Evolutionary conservation across 2,329 filamentous ascomycete species (phyloP).

Genomic region (Elsinoe australis): DNA sequence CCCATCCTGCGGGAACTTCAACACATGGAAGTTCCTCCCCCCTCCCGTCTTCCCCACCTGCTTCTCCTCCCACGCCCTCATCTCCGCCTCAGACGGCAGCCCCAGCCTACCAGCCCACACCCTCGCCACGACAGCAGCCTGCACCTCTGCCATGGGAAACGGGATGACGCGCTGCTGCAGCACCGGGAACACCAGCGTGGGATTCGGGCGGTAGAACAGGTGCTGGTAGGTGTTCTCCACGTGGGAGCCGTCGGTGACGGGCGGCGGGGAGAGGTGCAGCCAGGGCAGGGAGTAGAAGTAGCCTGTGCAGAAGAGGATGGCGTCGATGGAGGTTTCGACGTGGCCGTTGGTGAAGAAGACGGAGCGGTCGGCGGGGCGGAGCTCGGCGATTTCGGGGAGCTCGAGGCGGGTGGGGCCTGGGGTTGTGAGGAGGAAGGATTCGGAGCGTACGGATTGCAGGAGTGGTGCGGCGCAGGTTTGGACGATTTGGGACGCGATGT

Average conservation of each 20-base stretch:
- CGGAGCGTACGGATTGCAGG: conserved; percentile 53
- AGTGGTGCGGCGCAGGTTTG: conserved; percentile 52
- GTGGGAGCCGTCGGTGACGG: conserved; percentile 61
- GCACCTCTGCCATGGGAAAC: conserved; percentile 71
- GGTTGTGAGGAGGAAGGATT: conserved; percentile 39
- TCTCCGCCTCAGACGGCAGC: conserved; percentile 56
- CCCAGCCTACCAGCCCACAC: conserved; percentile 64
- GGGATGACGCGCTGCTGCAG: conserved; percentile 82
- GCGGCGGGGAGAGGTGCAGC: conserved; percentile 43
- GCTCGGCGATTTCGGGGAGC: conserved; percentile 47
- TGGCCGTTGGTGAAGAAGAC: conserved; percentile 61
- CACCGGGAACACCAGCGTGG: conserved; percentile 69
- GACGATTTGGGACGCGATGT: conserved; percentile 72
- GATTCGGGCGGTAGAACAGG: conserved; percentile 65
- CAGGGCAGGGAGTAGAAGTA: conserved; percentile 85
- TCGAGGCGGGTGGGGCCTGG: conserved; percentile 48
- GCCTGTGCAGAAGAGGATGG: conserved; percentile 78
- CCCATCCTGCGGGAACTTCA: conserved; percentile 55
- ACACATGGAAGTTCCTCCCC: conserved; percentile 47
- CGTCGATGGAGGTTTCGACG: conserved; percentile 61
- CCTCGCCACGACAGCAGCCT: conserved; percentile 67
- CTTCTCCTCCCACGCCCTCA: conserved; percentile 59
- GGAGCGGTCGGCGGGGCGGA: conserved; percentile 50
- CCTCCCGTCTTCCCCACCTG: conserved; percentile 38
- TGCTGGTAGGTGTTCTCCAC: conserved; percentile 71